A percentile compares a stretch with the other conserved stretches of the same genome.
These are phyloP conservation scores for Termitomyces sp. DNA, from an alignment of 1,284 basidiomycete species.

Conservation along the genomic window DNA sequence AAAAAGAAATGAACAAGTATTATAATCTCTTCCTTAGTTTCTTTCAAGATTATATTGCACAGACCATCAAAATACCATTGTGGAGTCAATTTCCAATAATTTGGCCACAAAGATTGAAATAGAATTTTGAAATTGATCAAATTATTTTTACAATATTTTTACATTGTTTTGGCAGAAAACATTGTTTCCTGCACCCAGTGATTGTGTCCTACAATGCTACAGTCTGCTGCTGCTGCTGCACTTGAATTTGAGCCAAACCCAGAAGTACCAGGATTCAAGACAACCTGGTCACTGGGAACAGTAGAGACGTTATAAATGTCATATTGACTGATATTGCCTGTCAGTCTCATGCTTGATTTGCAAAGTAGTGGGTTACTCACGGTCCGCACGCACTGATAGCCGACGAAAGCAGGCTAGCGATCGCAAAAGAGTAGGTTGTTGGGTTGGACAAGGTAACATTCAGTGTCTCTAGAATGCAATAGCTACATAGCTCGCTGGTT, in stretches of 20 bases:
- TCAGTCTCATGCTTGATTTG: neutral
- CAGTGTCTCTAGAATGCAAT: neutral
- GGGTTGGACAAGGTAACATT: constrained; percentile 1
- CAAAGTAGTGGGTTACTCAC: neutral
- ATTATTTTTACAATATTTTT: too few species aligned
- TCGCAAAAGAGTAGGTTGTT: neutral
- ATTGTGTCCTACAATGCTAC: neutral
- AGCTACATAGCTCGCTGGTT: neutral
- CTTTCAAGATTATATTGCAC: too few species aligned
- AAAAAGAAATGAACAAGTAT: too few species aligned
- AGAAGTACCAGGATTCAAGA: neutral
- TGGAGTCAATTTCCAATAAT: too few species aligned
- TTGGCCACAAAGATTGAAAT: too few species aligned
- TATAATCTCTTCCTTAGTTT: too few species aligned
- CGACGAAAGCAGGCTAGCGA: neutral
- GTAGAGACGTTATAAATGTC: neutral
- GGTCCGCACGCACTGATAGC: neutral
- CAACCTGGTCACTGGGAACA: neutral
- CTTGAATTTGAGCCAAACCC: neutral
- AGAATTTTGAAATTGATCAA: too few species aligned
- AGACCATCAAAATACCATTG: too few species aligned
- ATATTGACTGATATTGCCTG: neutral
- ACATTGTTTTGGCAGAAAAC: too few species aligned
- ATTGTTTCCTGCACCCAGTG: too few species aligned
- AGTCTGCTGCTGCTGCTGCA: neutral